Base-by-base conservation (phyloP, 768 basidiomycete species). In the Suillus clintonianus region DNA sequence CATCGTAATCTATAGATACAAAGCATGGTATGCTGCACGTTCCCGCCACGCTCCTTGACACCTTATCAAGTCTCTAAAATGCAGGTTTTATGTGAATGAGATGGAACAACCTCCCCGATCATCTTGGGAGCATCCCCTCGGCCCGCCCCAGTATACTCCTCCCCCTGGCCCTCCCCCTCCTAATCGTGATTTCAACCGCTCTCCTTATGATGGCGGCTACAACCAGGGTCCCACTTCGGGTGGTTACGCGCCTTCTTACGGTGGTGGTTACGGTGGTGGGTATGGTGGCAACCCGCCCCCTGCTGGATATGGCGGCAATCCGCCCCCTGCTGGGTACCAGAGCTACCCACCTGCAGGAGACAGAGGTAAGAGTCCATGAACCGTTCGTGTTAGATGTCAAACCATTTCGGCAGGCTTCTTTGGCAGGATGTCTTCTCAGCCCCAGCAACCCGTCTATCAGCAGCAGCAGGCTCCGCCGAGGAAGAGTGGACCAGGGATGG, bases 51-150 rank as follows among this genome's bases (percentile, higher is more conserved):
- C 24, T 6, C 10, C 8, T 24, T 39, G 55, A 39, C 15, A 17
- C 36, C 22, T 59, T 15, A 54, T 45, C 34, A 3, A 59, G 5
- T 45, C 5, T 64, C 43, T 15, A 45, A 1, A 17, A 34, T 22
- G 17, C 65, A 92, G 91, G 91, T 93, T 85, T 80, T 93, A 93
- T 66, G 89, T 93, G 51, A 86, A 92, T 68, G 90, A 89, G 0
- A 73, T 69, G 30, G 82, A 83, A 51, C 76, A 80, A 19, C 90
- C 91, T 5, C 88, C 89, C 0, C 81, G 83, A 22, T 85, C 89
- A 42, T 83, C 81, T 15, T 93, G 91, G 91, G 80, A 77, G 0
- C 91, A 92, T 68, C 91, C 91, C 0, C 74, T 83, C n/a, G 88
- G 87, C 4, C 81, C 80, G 8, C 60, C 62, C 1, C 69, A 74